These are phyloP conservation scores for Lathyrus oleraceus DNA, from an alignment of 306 rosid genomes.

Conservation along the genomic window DNA sequence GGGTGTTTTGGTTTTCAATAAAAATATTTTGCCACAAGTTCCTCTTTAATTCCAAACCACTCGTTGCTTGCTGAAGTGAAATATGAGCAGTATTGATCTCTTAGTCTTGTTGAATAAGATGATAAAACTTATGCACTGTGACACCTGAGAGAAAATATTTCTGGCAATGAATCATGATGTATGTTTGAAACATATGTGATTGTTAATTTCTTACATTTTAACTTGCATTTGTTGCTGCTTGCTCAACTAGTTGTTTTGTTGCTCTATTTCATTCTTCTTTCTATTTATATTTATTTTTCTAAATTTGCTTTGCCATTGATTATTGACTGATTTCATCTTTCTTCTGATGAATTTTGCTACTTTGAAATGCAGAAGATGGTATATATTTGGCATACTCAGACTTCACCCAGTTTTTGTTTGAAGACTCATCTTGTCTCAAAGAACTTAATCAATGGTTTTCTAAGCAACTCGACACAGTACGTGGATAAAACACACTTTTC, in stretches of 20 bases:
- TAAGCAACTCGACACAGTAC: slow-evolving; percentile 89
- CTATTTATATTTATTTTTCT: background rate
- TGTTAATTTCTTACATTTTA: background rate
- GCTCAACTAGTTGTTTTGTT: slow-evolving; percentile 7
- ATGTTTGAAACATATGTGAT: slow-evolving; percentile 7
- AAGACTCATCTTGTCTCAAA: slow-evolving; percentile 80
- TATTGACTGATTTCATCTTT: slow-evolving; percentile 23
- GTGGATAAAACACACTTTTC: slow-evolving; percentile 27
- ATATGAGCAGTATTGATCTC: background rate
- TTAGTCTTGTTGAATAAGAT: slow-evolving; percentile 5
- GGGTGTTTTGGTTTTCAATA: background rate
- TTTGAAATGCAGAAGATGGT: slow-evolving; percentile 74
- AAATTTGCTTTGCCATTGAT: background rate
- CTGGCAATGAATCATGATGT: slow-evolving; percentile 16
- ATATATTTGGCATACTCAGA: slow-evolving; percentile 91
- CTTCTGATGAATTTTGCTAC: slow-evolving; percentile 34
- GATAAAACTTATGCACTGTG: background rate
- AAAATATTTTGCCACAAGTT: slow-evolving; percentile 14
- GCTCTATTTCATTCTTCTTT: background rate
- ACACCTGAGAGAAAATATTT: slow-evolving; percentile 10
- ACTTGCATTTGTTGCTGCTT: slow-evolving; percentile 12
- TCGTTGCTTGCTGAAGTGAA: background rate
- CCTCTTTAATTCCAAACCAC: slow-evolving; percentile 11
- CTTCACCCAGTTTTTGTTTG: slow-evolving; percentile 77
- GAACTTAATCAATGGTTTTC: slow-evolving; percentile 97